Conservation (phyloP, 1,139 yeast species). For the Eremothecium cymbalariae region DNA sequence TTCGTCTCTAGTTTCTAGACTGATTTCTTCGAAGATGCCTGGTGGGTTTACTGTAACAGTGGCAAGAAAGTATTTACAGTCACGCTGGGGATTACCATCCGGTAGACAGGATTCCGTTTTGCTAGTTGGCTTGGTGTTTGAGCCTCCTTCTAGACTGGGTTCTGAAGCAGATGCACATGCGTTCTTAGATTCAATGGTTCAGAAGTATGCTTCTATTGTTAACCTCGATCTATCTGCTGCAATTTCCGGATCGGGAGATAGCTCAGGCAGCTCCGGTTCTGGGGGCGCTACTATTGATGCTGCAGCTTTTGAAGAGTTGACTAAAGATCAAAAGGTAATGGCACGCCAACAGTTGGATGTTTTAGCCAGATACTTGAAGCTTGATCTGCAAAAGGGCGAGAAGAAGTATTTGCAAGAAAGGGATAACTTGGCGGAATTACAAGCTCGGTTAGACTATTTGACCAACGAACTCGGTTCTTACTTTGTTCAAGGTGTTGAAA, state of each 20-base stretch:
- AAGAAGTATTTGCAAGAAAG: constrained; percentile 79
- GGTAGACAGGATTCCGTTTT: constrained; percentile 93
- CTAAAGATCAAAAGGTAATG: constrained; percentile 79
- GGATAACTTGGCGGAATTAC: constrained; percentile 76
- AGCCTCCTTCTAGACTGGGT: constrained; percentile 78
- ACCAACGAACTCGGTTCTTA: constrained; percentile 92
- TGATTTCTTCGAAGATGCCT: constrained; percentile 96
- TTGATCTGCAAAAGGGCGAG: constrained; percentile 86
- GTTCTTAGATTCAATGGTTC: constrained; percentile 72
- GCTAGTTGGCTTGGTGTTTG: constrained; percentile 73
- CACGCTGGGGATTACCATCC: constrained; percentile 82
- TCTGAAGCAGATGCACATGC: constrained; percentile 84
- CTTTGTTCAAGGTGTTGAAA: constrained; percentile 84
- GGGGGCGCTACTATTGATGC: constrained; percentile 91
- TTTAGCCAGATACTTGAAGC: constrained; percentile 86
- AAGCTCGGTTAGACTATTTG: constrained; percentile 87
- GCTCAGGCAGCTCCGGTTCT: constrained; percentile 51
- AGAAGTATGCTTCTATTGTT: constrained; percentile 74
- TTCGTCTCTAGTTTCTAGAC: constrained; percentile 76
- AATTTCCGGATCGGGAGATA: constrained; percentile 44
- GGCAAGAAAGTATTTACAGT: constrained; percentile 84
- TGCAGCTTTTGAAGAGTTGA: constrained; percentile 91
- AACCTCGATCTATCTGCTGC: constrained; percentile 74
- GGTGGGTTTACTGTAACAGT: constrained; percentile 93
- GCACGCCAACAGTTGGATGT: constrained; percentile 96